These are phyloP conservation scores for Ceratobasidium sp. DNA, from an alignment of 1,284 basidiomycete species.

Conservation along the genomic window DNA sequence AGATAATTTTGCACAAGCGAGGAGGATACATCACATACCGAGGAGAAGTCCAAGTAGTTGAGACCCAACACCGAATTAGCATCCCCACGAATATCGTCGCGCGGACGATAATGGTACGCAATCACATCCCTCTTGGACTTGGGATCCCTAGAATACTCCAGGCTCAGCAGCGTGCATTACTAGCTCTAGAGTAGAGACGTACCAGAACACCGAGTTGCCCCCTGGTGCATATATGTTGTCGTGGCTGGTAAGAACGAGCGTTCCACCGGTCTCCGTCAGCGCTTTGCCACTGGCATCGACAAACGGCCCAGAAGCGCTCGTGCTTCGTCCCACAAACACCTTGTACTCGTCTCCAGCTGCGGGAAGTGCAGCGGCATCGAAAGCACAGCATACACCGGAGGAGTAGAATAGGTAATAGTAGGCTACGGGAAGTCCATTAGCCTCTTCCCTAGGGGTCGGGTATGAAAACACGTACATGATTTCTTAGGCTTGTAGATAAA, in stretches of 20 bases:
- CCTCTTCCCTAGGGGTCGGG: too few species aligned
- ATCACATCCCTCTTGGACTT: constrained; percentile 43
- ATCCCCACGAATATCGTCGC: constrained; percentile 43
- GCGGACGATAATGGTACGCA: constrained; percentile 43
- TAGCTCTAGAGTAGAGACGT: constrained; percentile 1
- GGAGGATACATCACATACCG: constrained; percentile 10
- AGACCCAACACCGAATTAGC: constrained; percentile 43
- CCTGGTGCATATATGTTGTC: constrained; percentile 55
- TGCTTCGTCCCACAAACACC: constrained; percentile 53
- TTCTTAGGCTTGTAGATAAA: constrained; percentile 41
- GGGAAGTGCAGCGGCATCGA: constrained; percentile 44
- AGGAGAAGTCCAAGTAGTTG: constrained; percentile 43
- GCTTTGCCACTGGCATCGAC: constrained; percentile 50
- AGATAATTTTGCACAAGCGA: background rate
- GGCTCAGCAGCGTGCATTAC: background rate
- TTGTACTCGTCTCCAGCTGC: constrained; percentile 51
- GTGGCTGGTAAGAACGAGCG: constrained; percentile 54
- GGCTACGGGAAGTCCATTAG: background rate
- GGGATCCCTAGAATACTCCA: constrained; percentile 29
- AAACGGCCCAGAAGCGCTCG: constrained; percentile 52
- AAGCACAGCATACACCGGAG: constrained; percentile 41
- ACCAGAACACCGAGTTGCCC: constrained; percentile 45
- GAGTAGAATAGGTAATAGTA: constrained; percentile 44
- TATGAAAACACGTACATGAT: constrained; percentile 6
- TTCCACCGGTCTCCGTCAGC: constrained; percentile 51